phyloP scores from a whole-genome alignment of 129 eudicot species.

The Gnaphalium uliginosum region DNA sequence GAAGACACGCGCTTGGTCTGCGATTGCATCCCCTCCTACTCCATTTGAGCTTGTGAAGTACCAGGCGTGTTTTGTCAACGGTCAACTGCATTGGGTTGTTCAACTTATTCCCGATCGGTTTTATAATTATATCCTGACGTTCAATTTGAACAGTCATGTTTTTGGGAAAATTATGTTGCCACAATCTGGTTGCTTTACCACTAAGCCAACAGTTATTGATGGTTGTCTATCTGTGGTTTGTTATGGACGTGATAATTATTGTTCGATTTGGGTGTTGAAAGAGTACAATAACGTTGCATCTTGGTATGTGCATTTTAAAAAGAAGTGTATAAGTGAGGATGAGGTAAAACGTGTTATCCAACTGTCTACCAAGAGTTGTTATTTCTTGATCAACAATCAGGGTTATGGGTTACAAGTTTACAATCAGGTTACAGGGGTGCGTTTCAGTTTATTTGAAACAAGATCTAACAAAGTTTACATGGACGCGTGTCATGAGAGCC shows the following conservation, averaged over 20 bases:
- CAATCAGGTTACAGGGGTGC: background rate
- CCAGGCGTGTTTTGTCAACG: background rate
- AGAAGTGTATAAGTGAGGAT: background rate
- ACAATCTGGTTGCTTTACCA: background rate
- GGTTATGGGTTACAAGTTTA: background rate
- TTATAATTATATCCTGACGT: background rate
- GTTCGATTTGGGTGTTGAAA: background rate
- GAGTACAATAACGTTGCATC: background rate
- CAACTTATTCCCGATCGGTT: too few species aligned
- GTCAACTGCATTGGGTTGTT: background rate
- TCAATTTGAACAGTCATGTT: background rate
- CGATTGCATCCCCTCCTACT: background rate
- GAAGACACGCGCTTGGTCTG: background rate
- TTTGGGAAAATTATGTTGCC: background rate
- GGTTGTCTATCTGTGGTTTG: background rate
- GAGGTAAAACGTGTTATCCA: background rate
- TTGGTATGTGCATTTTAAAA: background rate
- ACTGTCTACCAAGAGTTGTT: background rate
- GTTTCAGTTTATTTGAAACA: background rate
- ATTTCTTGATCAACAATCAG: background rate
- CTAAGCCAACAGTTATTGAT: background rate
- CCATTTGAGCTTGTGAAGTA: background rate
- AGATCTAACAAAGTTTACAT: background rate
- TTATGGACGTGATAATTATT: background rate
- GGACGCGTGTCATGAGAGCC: background rate